Evolutionary conservation across 257 asterid genomes (phyloP).

Genomic region (Solanum verrucosum): DNA sequence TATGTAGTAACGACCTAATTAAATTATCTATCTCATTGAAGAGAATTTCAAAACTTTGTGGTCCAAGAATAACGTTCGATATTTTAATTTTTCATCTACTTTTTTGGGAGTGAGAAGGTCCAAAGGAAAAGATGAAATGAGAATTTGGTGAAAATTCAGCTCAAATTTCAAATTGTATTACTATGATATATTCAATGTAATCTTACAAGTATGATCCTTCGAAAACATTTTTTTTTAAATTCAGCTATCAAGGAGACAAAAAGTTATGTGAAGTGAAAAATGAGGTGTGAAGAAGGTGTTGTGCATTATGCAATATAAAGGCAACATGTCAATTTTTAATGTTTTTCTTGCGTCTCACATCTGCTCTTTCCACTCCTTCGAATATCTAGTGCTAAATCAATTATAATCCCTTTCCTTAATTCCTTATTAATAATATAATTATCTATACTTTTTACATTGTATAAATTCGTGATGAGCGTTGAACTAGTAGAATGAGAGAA

Average conservation of each 20-base stretch:
- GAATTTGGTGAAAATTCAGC: neutral
- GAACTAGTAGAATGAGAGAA: neutral
- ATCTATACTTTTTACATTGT: neutral
- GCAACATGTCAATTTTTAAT: neutral
- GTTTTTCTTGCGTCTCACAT: too few species aligned
- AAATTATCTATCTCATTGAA: neutral
- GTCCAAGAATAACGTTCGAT: neutral
- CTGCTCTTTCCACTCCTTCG: neutral
- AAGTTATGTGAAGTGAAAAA: too few species aligned
- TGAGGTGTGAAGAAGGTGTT: neutral
- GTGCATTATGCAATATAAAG: neutral
- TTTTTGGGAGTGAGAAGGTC: neutral
- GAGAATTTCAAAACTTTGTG: neutral
- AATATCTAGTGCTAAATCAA: neutral
- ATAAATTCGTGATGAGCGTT: neutral
- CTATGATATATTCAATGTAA: accelerated
- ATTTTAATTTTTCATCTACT: neutral
- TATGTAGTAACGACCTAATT: neutral
- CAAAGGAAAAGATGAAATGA: neutral
- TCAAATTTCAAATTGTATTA: neutral
- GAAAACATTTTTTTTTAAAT: too few species aligned
- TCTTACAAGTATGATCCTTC: neutral
- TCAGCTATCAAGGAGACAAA: neutral
- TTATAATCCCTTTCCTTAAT: neutral
- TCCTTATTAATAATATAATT: too few species aligned